A percentile compares a stretch with the other conserved stretches of the same genome.
Evolutionary conservation across 2,329 filamentous ascomycete species (phyloP).

Genomic region (Coniochaeta sp.): DNA sequence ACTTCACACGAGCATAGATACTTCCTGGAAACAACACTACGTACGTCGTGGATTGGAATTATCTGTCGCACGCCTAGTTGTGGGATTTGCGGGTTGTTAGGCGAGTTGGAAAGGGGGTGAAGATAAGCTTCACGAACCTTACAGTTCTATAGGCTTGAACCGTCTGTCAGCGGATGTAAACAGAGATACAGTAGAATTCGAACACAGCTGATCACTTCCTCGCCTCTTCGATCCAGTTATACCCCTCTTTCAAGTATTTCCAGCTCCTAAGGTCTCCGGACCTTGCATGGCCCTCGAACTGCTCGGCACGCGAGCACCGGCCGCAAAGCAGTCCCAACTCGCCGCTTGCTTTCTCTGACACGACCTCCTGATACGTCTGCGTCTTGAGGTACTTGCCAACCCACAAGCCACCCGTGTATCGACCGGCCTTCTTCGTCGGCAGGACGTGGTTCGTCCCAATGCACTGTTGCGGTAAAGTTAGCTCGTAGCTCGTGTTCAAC

Average conservation of each 20-base stretch:
- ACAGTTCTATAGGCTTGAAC: not conserved
- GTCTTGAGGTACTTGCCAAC: constrained; percentile 47
- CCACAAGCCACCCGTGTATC: constrained; percentile 46
- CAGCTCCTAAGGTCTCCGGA: constrained; percentile 41
- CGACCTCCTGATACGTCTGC: constrained; percentile 45
- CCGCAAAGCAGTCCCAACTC: constrained; percentile 41
- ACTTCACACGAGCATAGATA: too few species aligned
- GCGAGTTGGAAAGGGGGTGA: not conserved
- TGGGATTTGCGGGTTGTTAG: not conserved
- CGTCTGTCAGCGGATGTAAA: not conserved
- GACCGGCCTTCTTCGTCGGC: constrained; percentile 36
- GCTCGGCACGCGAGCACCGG: constrained; percentile 38
- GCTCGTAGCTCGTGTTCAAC: too few species aligned
- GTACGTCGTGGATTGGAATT: too few species aligned
- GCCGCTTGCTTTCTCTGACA: constrained; percentile 32
- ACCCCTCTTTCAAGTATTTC: constrained; percentile 30
- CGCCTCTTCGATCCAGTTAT: constrained; percentile 31
- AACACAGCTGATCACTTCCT: not conserved
- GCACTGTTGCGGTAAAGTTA: constrained; percentile 17
- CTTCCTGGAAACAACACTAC: too few species aligned
- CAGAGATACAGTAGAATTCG: not conserved
- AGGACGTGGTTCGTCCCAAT: constrained; percentile 50
- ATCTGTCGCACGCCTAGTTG: too few species aligned
- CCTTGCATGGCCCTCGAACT: constrained; percentile 44
- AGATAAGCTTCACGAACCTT: not conserved